phyloP scores from a whole-genome alignment of 352 stramenopile species.

The Pythium utonaiense region DNA sequence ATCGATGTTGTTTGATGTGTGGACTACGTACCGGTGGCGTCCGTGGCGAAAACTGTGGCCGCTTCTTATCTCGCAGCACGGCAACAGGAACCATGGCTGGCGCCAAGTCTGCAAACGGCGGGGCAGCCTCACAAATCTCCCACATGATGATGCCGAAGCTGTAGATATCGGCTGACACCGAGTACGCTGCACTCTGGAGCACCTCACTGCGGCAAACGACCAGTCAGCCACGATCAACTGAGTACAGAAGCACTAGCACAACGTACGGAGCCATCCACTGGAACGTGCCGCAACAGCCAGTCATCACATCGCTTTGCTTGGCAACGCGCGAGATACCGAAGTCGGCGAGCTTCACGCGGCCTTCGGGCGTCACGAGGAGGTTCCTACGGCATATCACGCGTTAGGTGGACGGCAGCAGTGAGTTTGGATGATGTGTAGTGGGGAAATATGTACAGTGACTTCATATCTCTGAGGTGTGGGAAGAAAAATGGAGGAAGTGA shows the following conservation, averaged over 20 bases:
- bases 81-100: conserved; percentile 55
- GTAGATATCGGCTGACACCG: conserved; percentile 72
- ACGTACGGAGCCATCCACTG: conserved; percentile 84
- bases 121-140: conserved; percentile 68
- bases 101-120: conserved; percentile 57
- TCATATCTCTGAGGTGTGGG: conserved; percentile 47
- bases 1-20: background rate
- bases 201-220: conserved; percentile 43
- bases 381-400: conserved; percentile 36
- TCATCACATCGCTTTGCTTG: conserved; percentile 54
- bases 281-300: conserved; percentile 72
- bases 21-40: conserved; percentile 44
- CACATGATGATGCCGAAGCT: conserved; percentile 80
- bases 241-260: no score
- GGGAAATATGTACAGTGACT: conserved; percentile 84
- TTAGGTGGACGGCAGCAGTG: background rate
- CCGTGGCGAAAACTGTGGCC: conserved; percentile 49
- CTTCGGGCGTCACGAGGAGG: conserved; percentile 66
- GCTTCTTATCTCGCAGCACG: conserved; percentile 62
- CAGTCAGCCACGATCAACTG: no score
- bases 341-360: conserved; percentile 71
- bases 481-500: background rate
- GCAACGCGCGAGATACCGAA: conserved; percentile 74
- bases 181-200: conserved; percentile 61
- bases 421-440: no score